These are phyloP conservation scores for Podospora conica DNA, from an alignment of 495 filamentous ascomycete genomes.

Conservation along the genomic window DNA sequence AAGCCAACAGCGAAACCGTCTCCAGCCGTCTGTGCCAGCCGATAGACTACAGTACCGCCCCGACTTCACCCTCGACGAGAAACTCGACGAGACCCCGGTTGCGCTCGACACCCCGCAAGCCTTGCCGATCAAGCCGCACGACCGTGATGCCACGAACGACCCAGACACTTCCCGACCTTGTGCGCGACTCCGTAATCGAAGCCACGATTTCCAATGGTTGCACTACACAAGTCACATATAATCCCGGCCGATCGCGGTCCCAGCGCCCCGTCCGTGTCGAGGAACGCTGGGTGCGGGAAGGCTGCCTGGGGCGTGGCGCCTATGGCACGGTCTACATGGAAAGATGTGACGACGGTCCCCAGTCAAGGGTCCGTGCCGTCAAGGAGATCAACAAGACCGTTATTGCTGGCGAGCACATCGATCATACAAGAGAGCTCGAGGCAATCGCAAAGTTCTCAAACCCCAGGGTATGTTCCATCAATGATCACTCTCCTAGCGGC, in stretches of 20 bases:
- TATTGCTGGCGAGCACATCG: conserved; percentile 3
- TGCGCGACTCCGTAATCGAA: conserved; percentile 13
- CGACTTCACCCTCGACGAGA: neutral
- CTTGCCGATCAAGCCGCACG: neutral
- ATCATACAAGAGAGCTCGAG: conserved; percentile 12
- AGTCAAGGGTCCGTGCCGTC: conserved; percentile 8
- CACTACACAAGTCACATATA: conserved; percentile 7
- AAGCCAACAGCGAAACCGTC: neutral
- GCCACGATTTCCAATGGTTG: neutral
- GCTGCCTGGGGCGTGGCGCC: conserved; percentile 6
- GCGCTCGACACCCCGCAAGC: neutral
- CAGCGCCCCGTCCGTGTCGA: conserved; percentile 4
- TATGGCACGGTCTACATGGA: conserved; percentile 14
- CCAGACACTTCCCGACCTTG: conserved; percentile 8
- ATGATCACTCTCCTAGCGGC: neutral
- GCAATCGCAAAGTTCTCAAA: conserved; percentile 16
- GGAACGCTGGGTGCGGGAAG: conserved; percentile 9
- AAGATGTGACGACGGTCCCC: conserved; percentile 1
- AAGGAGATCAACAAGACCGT: conserved; percentile 15
- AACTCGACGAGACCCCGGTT: neutral
- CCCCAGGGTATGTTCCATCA: conserved; percentile 4
- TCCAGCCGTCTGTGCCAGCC: neutral
- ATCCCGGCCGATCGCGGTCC: neutral
- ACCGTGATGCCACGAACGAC: conserved; percentile 6
- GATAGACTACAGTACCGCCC: neutral